These are phyloP conservation scores for Aspergillus sp. DNA, from an alignment of 2,329 filamentous ascomycete genomes.

Conservation along the genomic window DNA sequence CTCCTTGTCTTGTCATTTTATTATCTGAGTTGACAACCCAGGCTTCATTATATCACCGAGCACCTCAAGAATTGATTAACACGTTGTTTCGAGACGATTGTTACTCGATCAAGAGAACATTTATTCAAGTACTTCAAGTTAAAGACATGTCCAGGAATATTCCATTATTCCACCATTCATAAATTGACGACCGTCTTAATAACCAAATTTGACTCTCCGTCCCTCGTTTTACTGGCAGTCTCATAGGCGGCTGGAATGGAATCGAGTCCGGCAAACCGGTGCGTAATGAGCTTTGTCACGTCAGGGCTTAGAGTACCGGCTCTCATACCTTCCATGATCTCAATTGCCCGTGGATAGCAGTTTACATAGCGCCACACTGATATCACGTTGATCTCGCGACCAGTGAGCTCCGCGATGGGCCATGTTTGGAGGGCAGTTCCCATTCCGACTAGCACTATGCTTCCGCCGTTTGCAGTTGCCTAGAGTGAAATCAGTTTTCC, in stretches of 20 bases:
- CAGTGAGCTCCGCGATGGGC: constrained; percentile 65
- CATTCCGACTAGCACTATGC: constrained; percentile 74
- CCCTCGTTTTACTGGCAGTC: constrained; percentile 61
- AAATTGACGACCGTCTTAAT: constrained; percentile 5
- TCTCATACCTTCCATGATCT: constrained; percentile 1
- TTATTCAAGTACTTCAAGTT: too few species aligned
- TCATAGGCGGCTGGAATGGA: constrained; percentile 47
- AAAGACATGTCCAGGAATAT: too few species aligned
- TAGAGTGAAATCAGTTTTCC: too few species aligned
- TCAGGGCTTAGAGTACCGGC: not conserved
- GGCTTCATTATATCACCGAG: too few species aligned
- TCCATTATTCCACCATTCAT: too few species aligned
- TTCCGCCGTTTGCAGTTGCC: constrained; percentile 63
- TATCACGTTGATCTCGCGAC: constrained; percentile 73
- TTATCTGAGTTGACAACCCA: too few species aligned
- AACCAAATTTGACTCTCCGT: constrained; percentile 27
- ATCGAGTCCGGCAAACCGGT: constrained; percentile 7
- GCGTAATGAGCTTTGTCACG: constrained; percentile 6
- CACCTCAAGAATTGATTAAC: too few species aligned
- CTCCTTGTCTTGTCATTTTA: too few species aligned
- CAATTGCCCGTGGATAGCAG: constrained; percentile 68
- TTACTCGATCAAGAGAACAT: too few species aligned
- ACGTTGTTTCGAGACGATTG: too few species aligned
- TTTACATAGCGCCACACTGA: constrained; percentile 75
- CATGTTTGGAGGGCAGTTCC: constrained; percentile 71